These are phyloP conservation scores for Cercospora sp. DNA, from an alignment of 2,329 filamentous ascomycete species.

Conservation along the genomic window DNA sequence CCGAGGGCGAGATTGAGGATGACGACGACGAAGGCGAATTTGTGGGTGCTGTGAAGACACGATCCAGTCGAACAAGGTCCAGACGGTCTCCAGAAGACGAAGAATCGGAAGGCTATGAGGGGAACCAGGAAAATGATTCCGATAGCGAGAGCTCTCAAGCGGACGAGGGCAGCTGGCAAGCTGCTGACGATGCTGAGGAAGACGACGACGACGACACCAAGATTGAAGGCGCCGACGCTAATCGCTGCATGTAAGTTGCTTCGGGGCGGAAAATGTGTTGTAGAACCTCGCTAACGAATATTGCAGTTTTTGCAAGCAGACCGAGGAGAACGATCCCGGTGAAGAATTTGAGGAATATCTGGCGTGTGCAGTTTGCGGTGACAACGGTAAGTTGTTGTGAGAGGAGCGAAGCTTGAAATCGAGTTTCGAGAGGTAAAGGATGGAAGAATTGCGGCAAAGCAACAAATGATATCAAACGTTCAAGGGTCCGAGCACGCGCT, in stretches of 20 bases:
- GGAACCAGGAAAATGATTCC: slow-evolving; percentile 36
- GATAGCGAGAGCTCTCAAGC: slow-evolving; percentile 51
- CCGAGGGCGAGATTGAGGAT: slow-evolving; percentile 52
- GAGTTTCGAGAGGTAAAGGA: slow-evolving; percentile 22
- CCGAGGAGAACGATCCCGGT: slow-evolving; percentile 78
- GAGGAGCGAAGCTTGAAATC: slow-evolving; percentile 13
- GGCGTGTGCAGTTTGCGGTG: slow-evolving; percentile 73
- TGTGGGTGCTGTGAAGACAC: slow-evolving; percentile 41
- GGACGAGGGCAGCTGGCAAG: slow-evolving; percentile 55
- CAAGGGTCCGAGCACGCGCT: slow-evolving; percentile 42
- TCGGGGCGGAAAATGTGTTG: background rate
- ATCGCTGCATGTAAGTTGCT: slow-evolving; percentile 63
- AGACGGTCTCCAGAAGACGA: slow-evolving; percentile 40
- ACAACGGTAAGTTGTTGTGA: slow-evolving; percentile 67
- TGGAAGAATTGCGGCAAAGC: slow-evolving; percentile 32
- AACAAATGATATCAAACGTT: slow-evolving; percentile 32
- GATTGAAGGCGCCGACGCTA: slow-evolving; percentile 53
- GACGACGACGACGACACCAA: slow-evolving; percentile 48
- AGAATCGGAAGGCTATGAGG: slow-evolving; percentile 42
- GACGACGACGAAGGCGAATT: slow-evolving; percentile 48
- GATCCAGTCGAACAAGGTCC: slow-evolving; percentile 37
- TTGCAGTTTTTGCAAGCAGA: slow-evolving; percentile 74
- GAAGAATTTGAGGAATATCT: slow-evolving; percentile 80
- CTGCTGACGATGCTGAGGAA: slow-evolving; percentile 55
- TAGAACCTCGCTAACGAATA: slow-evolving; percentile 24